A percentile compares a stretch with the other conserved stretches of the same genome.
Evolutionary conservation across 192 early-diverging fungal genomes (phyloP).

Genomic region (Coemansia sp.): DNA sequence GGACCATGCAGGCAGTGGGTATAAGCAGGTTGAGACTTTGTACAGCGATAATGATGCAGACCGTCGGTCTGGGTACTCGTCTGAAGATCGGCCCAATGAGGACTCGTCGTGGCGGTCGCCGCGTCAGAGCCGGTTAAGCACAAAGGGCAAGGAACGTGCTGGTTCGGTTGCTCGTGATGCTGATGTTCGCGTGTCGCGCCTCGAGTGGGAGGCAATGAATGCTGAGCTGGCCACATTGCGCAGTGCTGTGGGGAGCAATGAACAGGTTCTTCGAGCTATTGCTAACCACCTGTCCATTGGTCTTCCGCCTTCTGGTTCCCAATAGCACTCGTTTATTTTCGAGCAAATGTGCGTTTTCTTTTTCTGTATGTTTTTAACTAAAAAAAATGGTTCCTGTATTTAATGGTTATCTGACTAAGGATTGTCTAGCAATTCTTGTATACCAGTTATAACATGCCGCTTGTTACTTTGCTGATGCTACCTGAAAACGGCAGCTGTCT

Average conservation of each 20-base stretch:
- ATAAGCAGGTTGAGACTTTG: conserved; percentile 7
- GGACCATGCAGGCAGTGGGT: neutral
- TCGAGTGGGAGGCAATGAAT: conserved; percentile 43
- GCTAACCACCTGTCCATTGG: conserved; percentile 24
- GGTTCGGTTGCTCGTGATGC: neutral
- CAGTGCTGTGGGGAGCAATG: conserved; percentile 17
- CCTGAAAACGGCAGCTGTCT: too few relatives aligned
- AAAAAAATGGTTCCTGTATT: too few relatives aligned
- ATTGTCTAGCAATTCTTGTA: too few relatives aligned
- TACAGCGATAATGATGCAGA: conserved; percentile 4
- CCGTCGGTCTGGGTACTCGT: neutral
- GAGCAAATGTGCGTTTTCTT: neutral
- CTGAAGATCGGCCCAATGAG: neutral
- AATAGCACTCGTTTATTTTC: neutral
- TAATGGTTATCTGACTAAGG: too few relatives aligned
- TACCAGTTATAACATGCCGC: too few relatives aligned
- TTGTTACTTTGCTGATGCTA: too few relatives aligned
- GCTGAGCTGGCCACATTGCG: conserved; percentile 38
- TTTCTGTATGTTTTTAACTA: neutral
- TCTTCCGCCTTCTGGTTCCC: neutral
- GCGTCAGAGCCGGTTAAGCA: neutral
- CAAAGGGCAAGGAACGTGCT: conserved; percentile 22
- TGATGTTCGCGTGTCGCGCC: conserved; percentile 18
- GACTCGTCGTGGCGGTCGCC: conserved; percentile 1
- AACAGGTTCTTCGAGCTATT: conserved; percentile 33